Evolutionary conservation across 805 yeast genomes (phyloP).

Genomic region (Yarrowia porcina): DNA sequence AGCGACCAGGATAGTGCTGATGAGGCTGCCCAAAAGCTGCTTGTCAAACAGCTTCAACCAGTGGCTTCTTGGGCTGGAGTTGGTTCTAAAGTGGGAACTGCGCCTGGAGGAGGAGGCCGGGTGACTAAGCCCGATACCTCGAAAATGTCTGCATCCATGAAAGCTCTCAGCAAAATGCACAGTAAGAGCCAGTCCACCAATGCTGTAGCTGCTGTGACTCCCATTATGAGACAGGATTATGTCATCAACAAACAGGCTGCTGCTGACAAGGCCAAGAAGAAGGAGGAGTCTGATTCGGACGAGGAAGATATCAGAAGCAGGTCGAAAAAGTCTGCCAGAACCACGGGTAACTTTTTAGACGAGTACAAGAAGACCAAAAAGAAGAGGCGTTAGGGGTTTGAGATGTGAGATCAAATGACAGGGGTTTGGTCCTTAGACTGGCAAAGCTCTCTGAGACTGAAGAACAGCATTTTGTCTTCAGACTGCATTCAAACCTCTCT

Average conservation of each 20-base stretch:
- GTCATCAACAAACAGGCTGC: neutral
- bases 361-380: conserved; percentile 17
- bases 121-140: conserved; percentile 3
- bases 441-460: too few relatives aligned
- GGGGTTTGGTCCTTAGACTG: too few relatives aligned
- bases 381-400: conserved; percentile 23
- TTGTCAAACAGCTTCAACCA: conserved; percentile 3
- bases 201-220: neutral
- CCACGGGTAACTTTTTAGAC: conserved; percentile 12
- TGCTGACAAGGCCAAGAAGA: neutral
- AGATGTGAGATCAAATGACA: too few relatives aligned
- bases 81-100: neutral
- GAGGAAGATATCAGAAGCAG: conserved; percentile 5
- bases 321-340: conserved; percentile 1
- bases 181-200: neutral
- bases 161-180: neutral
- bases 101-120: neutral
- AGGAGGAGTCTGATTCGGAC: conserved; percentile 9
- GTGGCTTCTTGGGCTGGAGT: conserved; percentile 24
- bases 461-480: too few relatives aligned
- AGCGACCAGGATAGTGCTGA: neutral
- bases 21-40: neutral
- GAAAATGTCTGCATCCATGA: conserved; percentile 19
- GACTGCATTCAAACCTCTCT: too few relatives aligned
- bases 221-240: conserved; percentile 2